Evolutionary conservation across 1,139 yeast genomes (phyloP), one percentile per base, ranked within the genome.

Genomic region (Nakaseomyces uthaithaninus): DNA sequence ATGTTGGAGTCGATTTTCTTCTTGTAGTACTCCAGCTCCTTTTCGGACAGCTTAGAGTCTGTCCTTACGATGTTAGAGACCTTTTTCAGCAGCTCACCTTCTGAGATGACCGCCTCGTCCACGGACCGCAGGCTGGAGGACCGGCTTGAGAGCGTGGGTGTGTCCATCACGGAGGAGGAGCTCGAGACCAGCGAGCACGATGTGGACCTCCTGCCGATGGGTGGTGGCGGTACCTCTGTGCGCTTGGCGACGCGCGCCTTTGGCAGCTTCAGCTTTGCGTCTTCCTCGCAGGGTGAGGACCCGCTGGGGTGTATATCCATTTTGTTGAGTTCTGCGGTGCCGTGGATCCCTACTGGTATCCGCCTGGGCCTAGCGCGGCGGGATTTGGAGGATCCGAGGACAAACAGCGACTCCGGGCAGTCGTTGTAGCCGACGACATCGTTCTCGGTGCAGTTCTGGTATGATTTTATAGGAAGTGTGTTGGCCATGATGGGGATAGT

Each of bases 361-460:
- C 35, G 35, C 15, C 35, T 31, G 10, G 35, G 35, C 25, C 35
- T 19, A 5, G 25, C 16, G 8, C 25, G 11, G 25, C 14, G 19
- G 20, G 39, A 9, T 4, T 27, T 37, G 16, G 22, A 14, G 11
- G 25, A 10, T 4, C 27, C 17, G 20, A 31, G 7, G 40, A 11
- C 47, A 35, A 55, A 57, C 26, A 60, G 36, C 39, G 57, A 57
- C 8, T 53, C 51, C 1, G 65, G 65, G 41, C 65, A 60, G 38
- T 60, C 65, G 42, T 60, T 60, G 33, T 60, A 60, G 7, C 63
- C 63, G 4, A 58, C 55, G 5, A 60, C 58, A 11, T 60, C 65
- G 6, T 55, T 45, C 42, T 60, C 64, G 12, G 51, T 41, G 38
- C 65, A 60, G 33, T 60, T 51, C 41, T 60, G 65, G 41, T 54